Base-by-base conservation (phyloP, 352 stramenopile genomes). In the Phytophthora lateralis region DNA sequence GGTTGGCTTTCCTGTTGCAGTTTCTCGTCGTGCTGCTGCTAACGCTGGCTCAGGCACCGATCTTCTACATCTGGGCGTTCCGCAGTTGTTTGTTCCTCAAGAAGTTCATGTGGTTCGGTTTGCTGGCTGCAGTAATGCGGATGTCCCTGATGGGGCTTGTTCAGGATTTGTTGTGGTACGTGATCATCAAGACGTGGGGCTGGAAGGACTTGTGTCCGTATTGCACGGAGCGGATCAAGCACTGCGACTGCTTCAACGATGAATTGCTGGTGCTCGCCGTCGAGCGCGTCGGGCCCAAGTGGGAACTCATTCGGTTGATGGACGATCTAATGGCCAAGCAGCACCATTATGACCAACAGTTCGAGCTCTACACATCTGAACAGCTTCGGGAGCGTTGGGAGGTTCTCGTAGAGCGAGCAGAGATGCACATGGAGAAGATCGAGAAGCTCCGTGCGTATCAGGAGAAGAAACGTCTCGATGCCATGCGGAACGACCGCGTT, bases 221-320 rank as follows among this genome's bases (percentile, higher is more conserved):
- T 52, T 90, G 76, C 58, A 90, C 80, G 0, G 80, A 90, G 52
- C 78, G 80, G 0, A 72, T 90, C 30, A 68, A 63, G 10, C 71
- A 85, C 41, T 90, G 80, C 49, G 80, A 90, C 60, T 90, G 80
- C 55, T 88, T 88, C 46, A 88, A 88, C 32, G 80, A 90, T 54
- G 80, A 88, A 52, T 30, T 90, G 29, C 60, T 90, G 27, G 75
- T 88, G 35, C 59, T 87, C 29, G 71, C 76, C 1, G 76, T 90
- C 12, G 80, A 85, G 35, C 71, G 72, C 34, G 76, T 88, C 2
- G 78, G 80, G 6, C 66, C 80, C 17, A 90, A 90, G 56, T 90
- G 80, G 80, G 71, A 78, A 15, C 69, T 90, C 21, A 90, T 90
- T 53, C 39, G 68, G n/a, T 45, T 88, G 2, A 65, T 90, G 4